Evolutionary conservation across 805 yeast species (phyloP).

Genomic region (Ogataea zsoltii): DNA sequence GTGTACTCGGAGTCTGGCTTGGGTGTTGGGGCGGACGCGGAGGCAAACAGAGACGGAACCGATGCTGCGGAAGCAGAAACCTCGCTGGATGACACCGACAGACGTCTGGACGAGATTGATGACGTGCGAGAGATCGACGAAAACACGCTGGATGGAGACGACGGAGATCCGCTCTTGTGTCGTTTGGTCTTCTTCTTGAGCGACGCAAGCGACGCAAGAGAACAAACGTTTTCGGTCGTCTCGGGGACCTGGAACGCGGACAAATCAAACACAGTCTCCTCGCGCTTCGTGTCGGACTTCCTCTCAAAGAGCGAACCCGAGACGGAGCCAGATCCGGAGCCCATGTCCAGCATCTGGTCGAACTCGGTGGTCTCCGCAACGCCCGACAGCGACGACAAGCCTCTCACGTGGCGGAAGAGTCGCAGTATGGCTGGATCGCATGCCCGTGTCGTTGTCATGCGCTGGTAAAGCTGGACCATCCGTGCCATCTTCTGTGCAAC

Average conservation of each 20-base stretch:
- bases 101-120: constrained; percentile 30
- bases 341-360: constrained; percentile 19
- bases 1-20: constrained; percentile 11
- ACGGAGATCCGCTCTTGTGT: constrained; percentile 29
- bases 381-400: constrained; percentile 13
- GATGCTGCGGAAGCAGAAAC: constrained; percentile 17
- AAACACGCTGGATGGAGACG: constrained; percentile 31
- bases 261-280: constrained; percentile 23
- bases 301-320: constrained; percentile 27
- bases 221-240: constrained; percentile 18
- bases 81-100: constrained; percentile 27
- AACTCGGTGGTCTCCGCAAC: constrained; percentile 28
- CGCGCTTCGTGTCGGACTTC: constrained; percentile 5
- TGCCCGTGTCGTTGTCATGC: constrained; percentile 21
- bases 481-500: constrained; percentile 17
- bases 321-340: too few relatives aligned
- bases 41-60: constrained; percentile 31
- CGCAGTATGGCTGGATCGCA: constrained; percentile 26
- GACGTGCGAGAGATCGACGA: constrained; percentile 31
- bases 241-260: constrained; percentile 31
- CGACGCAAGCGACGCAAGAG: constrained; percentile 13
- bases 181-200: constrained; percentile 20
- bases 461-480: constrained; percentile 27
- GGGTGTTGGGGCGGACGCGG: constrained; percentile 27
- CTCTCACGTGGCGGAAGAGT: constrained; percentile 22